Base-by-base conservation (phyloP, 148 eudicot genomes). In the Amaranthus palmeri region DNA sequence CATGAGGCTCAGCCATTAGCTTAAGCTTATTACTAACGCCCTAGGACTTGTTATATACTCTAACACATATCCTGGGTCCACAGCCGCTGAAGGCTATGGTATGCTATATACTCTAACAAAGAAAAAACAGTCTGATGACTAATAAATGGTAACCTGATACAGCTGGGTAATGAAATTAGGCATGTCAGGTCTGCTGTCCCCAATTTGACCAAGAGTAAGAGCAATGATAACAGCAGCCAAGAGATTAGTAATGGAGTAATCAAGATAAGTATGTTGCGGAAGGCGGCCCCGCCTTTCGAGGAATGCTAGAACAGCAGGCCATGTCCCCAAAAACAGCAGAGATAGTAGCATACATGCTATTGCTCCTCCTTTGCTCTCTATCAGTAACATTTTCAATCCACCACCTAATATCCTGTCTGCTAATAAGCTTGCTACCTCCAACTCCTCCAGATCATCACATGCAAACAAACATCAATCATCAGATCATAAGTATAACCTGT, bases 261-360 rank as follows among this genome's bases (percentile, higher is more conserved):
- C 98, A 63, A 92, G 96, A 65, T 88, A 92, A 70, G 89, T 88
- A 57, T 88, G 98, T 57, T 93, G 98, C 71, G 98, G 98, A 66
- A 93, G 90, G 5, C 96, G 88, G 65, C 98, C 98, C 0, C 95
- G 85, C 40, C 89, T 82, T 74, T 89, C 91, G 48, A 89, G 83
- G 51, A 78, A 77, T 11, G 88, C 81, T 75, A 87, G 46, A 46
- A 87, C 72, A 43, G 90, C 93, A 69, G 91, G 89, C 90, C 91
- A 89, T 75, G 93, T 89, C 36, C 93, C 93, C 73, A 87, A 72
- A 76, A 87, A 87, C 69, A 65, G 4, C 5, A 81, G 75, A 15
- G 83, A 73, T 8, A 77, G 4, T 54, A 81, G 67, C 83, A 81
- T 81, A 72, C 83, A 81, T 65, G 53, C 74, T 74, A 78, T 74